These are phyloP conservation scores for Poronia punctata DNA, from an alignment of 495 filamentous ascomycete species.

Conservation along the genomic window DNA sequence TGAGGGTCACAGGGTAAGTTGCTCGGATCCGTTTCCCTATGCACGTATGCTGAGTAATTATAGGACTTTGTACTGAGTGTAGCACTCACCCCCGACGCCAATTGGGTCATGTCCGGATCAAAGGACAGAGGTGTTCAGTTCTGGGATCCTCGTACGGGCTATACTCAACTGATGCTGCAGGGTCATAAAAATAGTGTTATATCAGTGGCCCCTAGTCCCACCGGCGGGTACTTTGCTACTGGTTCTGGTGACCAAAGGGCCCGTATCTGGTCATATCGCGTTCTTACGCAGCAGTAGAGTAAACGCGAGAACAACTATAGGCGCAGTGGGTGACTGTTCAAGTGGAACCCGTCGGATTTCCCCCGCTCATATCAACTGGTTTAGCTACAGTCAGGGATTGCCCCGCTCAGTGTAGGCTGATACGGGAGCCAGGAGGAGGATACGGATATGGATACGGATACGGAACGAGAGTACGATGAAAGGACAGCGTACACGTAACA, in stretches of 20 bases:
- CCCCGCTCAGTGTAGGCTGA: too few relatives aligned
- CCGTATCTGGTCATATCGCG: slow-evolving; percentile 75
- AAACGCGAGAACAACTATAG: too few relatives aligned
- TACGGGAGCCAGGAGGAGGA: too few relatives aligned
- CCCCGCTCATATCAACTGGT: too few relatives aligned
- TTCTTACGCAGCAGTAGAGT: slow-evolving; percentile 1
- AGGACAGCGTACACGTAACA: too few relatives aligned
- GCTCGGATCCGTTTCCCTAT: slow-evolving; percentile 2
- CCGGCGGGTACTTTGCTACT: slow-evolving; percentile 73
- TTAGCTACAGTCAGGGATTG: too few relatives aligned
- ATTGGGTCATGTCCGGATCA: slow-evolving; percentile 86
- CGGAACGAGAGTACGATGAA: too few relatives aligned
- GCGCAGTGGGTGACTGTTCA: too few relatives aligned
- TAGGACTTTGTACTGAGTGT: slow-evolving; percentile 90
- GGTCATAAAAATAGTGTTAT: slow-evolving; percentile 92
- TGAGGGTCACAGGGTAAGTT: slow-evolving; percentile 78
- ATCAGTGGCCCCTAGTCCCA: slow-evolving; percentile 79
- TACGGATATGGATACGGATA: too few relatives aligned
- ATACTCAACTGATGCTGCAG: slow-evolving; percentile 86
- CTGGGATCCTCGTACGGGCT: slow-evolving; percentile 83
- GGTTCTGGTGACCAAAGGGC: slow-evolving; percentile 87
- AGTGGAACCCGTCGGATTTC: too few relatives aligned
- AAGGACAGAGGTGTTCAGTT: slow-evolving; percentile 90
- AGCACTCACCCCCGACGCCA: slow-evolving; percentile 76
- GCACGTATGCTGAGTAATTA: slow-evolving; percentile 18